Evolutionary conservation across 371 early-diverging fungal species (phyloP), one percentile per base, ranked within the genome.

Genomic region (Mortierella sp.): DNA sequence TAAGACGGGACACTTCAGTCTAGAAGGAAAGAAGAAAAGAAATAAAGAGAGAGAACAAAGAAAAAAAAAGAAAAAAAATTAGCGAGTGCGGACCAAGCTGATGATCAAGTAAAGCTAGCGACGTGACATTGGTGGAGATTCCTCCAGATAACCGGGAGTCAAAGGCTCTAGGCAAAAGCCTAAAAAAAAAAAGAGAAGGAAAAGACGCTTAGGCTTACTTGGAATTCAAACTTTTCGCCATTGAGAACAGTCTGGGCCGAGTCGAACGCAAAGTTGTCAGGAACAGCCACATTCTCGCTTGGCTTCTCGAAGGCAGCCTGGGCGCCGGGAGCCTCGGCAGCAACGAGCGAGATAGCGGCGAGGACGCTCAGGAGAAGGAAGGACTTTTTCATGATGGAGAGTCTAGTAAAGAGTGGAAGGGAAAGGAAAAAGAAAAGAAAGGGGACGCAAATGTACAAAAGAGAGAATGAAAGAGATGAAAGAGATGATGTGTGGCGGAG

Each of bases 1-100:
- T 95, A 60, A 99, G 61, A 44, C 91, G 90, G 44, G 91, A 89
- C 15, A 94, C 92, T 68, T 94, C 94, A 30, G 94, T 88, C 89
- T 92, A 77, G n/a, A 21, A 48, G 5, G 15, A 44, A 18, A 4
- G 7, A 30, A 19, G 21, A 4, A 4, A 26, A 16, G 21, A 16
- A 45, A 21, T n/a, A 19, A 57, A n/a, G 28, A 5, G 19, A 21
- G 7, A 53, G 47, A 57, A 26, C 28, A 19, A 29, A 48, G 44
- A 21, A n/a, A 37, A 14, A 21, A 16, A 28, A 25, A 25, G 56
- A 7, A 21, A 52, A 23, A 25, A 21, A 6, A 7, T 14, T 25
- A 26, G 5, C 26, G 57, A 37, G 37, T 37, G 37, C 37, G 9
- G 37, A 37, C 9, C 37, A 9, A 37, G 3, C 37, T 3, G 37